Evolutionary conservation across 2,329 filamentous ascomycete genomes (phyloP).

Genomic region (Diaporthe amygdali): DNA sequence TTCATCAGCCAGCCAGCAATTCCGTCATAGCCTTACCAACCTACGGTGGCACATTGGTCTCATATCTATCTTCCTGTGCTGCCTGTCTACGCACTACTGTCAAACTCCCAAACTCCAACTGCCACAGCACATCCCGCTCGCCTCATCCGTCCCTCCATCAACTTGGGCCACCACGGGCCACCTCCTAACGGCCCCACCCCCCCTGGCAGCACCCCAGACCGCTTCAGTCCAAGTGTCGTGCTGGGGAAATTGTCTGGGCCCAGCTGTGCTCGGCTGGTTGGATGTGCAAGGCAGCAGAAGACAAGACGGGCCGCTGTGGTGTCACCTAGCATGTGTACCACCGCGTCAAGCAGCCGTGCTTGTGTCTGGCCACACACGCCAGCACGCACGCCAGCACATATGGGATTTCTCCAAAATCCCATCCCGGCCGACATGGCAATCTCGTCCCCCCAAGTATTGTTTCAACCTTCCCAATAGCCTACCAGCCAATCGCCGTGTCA

Average conservation of each 20-base stretch:
- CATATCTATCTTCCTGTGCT: too few relatives aligned
- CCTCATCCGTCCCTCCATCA: neutral
- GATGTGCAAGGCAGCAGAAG: neutral
- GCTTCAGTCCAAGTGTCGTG: neutral
- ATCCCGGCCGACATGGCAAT: constrained; percentile 2
- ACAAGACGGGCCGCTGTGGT: neutral
- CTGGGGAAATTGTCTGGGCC: neutral
- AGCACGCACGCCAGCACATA: too few relatives aligned
- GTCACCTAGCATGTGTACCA: too few relatives aligned
- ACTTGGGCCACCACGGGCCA: neutral
- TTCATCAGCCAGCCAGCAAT: neutral
- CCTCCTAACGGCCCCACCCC: neutral
- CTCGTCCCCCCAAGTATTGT: neutral
- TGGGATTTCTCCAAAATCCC: neutral
- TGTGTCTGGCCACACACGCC: neutral
- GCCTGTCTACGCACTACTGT: neutral
- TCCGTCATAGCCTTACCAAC: neutral
- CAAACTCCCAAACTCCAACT: neutral
- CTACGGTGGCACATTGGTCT: too few relatives aligned
- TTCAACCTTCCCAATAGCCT: neutral
- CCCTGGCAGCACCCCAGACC: neutral
- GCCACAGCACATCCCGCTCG: neutral
- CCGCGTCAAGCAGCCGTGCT: neutral
- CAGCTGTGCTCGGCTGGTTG: neutral
- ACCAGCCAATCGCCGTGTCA: neutral